These are phyloP conservation scores for Celoporthe dispersa DNA, from an alignment of 2,329 filamentous ascomycete genomes.

Conservation along the genomic window DNA sequence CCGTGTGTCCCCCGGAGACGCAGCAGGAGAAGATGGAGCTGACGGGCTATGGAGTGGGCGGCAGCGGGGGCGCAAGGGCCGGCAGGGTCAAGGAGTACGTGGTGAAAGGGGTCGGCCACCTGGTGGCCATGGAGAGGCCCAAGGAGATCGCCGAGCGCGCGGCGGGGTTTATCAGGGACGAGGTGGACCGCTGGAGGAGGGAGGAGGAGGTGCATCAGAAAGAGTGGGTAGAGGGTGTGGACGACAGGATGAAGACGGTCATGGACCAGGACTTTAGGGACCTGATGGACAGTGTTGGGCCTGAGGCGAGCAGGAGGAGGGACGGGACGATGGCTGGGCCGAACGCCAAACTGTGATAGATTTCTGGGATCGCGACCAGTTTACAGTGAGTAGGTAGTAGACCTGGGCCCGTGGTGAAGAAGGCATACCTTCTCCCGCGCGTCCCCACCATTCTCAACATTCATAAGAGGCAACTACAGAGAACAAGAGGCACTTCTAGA, in stretches of 20 bases:
- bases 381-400: background rate
- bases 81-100: slow-evolving; percentile 71
- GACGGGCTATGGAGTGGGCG: slow-evolving; percentile 70
- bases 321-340: slow-evolving; percentile 17
- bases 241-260: slow-evolving; percentile 56
- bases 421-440: background rate
- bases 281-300: slow-evolving; percentile 48
- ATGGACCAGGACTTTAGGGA: slow-evolving; percentile 58
- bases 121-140: slow-evolving; percentile 83
- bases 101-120: slow-evolving; percentile 71
- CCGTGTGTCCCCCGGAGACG: slow-evolving; percentile 55
- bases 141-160: slow-evolving; percentile 65
- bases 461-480: background rate
- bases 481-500: background rate
- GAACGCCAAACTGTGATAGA: slow-evolving; percentile 23
- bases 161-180: slow-evolving; percentile 59
- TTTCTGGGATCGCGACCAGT: background rate
- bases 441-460: background rate
- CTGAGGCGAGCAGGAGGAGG: slow-evolving; percentile 21
- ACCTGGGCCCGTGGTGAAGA: too few relatives aligned
- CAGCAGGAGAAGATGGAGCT: slow-evolving; percentile 62
- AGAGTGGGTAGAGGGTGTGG: slow-evolving; percentile 54
- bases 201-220: slow-evolving; percentile 61
- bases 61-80: slow-evolving; percentile 65
- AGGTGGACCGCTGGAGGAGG: slow-evolving; percentile 59